Evolutionary conservation across 805 yeast species (phyloP), one percentile per base, ranked within the genome.

Genomic region (Zygosaccharomyces gambellarensis): DNA sequence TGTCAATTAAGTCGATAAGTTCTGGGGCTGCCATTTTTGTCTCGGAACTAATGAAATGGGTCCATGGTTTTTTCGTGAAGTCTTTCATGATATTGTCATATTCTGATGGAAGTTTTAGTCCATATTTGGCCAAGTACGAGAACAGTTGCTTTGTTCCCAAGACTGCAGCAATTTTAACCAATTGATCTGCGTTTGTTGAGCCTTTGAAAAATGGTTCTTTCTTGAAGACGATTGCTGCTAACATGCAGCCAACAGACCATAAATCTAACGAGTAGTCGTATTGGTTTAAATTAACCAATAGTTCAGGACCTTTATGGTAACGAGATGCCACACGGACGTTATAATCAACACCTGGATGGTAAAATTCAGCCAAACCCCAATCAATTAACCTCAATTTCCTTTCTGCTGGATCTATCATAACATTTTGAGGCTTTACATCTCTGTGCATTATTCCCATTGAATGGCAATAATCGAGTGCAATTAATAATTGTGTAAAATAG

Each of bases 311-410:
- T 71, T 90, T 90, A 70, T 85, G 89, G 69, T 87, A 89, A 52
- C 97, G 79, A 5, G 95, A 85, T 0, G 97, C 96, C 31, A 90
- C 97, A 53, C 97, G 77, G 21, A 88, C 96, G 62, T 90, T 90
- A 70, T 87, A 90, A 57, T 88, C 95, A 44, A 85, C 86, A 4
- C 92, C 94, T 2, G 86, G 84, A 64, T 90, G 96, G 68, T 90
- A 90, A 63, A 87, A 90, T 66, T 90, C 97, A 6, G 96, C 96
- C 52, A 90, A 71, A 12, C 97, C 97, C 97, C 97, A 90, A 71
- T 90, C 97, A 55, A 90, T 90, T 48, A 90, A 77, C 59, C 92
- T 78, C 61, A 90, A 71, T 36, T 73, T 71, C 56, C 76, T 78
- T 46, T 69, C 63, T 41, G 74, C 71, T 53, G 89, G 96, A 69